Base-by-base conservation (phyloP, 2,329 filamentous ascomycete genomes). In the Malbranchea zuffiana region DNA sequence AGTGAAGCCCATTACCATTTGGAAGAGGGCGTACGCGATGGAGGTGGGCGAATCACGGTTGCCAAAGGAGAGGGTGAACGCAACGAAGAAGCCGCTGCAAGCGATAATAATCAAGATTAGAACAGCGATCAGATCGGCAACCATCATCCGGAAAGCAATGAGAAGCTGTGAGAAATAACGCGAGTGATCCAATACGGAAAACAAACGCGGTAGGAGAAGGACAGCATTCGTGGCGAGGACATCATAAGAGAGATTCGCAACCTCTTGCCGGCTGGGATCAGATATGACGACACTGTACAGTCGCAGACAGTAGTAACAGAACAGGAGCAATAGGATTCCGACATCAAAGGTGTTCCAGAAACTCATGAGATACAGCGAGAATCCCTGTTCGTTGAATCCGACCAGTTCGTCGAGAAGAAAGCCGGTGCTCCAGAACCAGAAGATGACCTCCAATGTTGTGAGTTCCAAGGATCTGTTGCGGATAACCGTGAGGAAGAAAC, bases 261-360 rank as follows among this genome's bases (percentile, higher is more conserved):
- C 80, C 29, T 74, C 69, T 42, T 80, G 72, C 32, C 70, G 72
- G 36, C 66, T 66, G 15, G 78, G 72, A 47, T 87, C 82, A 1
- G 84, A 76, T 48, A 93, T 68, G 42, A 94, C 77, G 35, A 94
- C 80, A 13, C 86, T 85, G 51, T 92, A 94, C 10, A 90, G 71
- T 39, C 88, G 78, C 65, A 95, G 77, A 50, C 82, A 82, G 56
- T 94, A 93, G 65, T 95, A 95, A 38, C 83, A 73, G 50, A 92
- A 77, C 49, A 95, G 75, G 43, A 95, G 67, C 16, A 93, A 63
- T 35, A 95, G 64, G 36, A 95, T 95, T 6, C 87, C 87, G 24
- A 95, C 67, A 54, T 95, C 88, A 57, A 95, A 94, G 24, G 87
- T 76, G 57, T 95, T 95, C 88, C 88, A 95, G 57, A 95, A 90